Conservation (phyloP, 306 rosid genomes). For the Geum urbanum region DNA sequence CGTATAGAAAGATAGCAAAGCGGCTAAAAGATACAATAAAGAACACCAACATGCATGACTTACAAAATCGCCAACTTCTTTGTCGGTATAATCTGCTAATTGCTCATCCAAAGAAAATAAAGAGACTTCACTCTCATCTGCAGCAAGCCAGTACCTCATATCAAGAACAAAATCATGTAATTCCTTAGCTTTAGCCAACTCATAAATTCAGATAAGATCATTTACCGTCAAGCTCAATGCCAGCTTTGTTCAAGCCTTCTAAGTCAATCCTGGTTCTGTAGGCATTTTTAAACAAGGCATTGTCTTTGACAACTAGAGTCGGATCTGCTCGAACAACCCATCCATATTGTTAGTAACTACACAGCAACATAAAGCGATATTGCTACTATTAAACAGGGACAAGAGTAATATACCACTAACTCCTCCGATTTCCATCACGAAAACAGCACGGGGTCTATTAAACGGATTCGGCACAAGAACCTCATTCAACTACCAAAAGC, state of each 20-base stretch:
- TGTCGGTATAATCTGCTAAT: slow-evolving; percentile 40
- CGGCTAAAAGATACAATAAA: background rate
- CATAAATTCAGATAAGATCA: background rate
- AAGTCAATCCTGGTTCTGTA: slow-evolving; percentile 32
- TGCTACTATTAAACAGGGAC: background rate
- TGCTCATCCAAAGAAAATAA: slow-evolving; percentile 70
- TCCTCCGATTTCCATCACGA: slow-evolving; percentile 74
- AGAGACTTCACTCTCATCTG: slow-evolving; percentile 69
- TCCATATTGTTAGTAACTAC: slow-evolving; percentile 10
- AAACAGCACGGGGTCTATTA: slow-evolving; percentile 77
- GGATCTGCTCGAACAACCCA: slow-evolving; percentile 47
- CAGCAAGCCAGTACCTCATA: slow-evolving; percentile 11
- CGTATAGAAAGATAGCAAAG: slow-evolving; percentile 1
- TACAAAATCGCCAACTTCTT: slow-evolving; percentile 65
- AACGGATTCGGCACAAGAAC: slow-evolving; percentile 85
- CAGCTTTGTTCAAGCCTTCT: slow-evolving; percentile 47
- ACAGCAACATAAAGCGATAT: background rate
- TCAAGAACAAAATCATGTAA: background rate
- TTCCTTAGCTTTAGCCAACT: background rate
- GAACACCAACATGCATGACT: slow-evolving; percentile 35
- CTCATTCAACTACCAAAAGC: slow-evolving; percentile 70
- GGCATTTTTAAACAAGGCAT: slow-evolving; percentile 43
- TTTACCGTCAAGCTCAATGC: slow-evolving; percentile 71
- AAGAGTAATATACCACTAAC: slow-evolving; percentile 47
- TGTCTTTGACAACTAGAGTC: slow-evolving; percentile 38